These are phyloP conservation scores for Fragaria ananassa DNA, from an alignment of 306 rosid genomes.

Conservation along the genomic window DNA sequence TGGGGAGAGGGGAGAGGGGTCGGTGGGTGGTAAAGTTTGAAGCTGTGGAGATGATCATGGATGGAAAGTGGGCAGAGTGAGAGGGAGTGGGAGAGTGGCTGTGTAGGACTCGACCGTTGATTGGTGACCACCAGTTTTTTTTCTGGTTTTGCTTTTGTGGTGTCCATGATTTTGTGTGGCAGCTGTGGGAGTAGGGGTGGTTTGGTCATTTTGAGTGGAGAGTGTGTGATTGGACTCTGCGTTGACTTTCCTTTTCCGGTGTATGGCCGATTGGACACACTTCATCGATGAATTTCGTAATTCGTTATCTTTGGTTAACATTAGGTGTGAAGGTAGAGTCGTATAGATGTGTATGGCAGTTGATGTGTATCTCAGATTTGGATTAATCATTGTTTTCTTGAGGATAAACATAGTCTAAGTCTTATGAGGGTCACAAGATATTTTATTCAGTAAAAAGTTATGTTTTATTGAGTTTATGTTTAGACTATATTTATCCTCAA, in stretches of 20 bases:
- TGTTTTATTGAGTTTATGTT: no score
- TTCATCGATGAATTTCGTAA: no score
- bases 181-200: neutral
- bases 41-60: constrained; percentile 56
- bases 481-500: no score
- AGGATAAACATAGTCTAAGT: no score
- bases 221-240: neutral
- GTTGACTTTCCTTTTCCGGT: neutral
- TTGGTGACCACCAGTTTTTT: constrained; percentile 19
- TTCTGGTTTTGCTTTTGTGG: neutral
- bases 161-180: neutral
- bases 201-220: neutral
- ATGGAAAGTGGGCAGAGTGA: neutral
- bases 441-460: no score
- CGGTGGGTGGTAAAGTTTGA: constrained; percentile 32
- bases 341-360: no score
- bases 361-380: no score
- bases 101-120: constrained; percentile 18
- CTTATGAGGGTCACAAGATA: no score
- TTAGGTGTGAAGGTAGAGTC: no score
- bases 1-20: constrained; percentile 28
- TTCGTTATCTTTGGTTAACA: no score
- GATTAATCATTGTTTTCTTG: no score
- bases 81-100: neutral
- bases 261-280: neutral